Conservation (phyloP, 2,329 filamentous ascomycete species). For the Penicillium freii region DNA sequence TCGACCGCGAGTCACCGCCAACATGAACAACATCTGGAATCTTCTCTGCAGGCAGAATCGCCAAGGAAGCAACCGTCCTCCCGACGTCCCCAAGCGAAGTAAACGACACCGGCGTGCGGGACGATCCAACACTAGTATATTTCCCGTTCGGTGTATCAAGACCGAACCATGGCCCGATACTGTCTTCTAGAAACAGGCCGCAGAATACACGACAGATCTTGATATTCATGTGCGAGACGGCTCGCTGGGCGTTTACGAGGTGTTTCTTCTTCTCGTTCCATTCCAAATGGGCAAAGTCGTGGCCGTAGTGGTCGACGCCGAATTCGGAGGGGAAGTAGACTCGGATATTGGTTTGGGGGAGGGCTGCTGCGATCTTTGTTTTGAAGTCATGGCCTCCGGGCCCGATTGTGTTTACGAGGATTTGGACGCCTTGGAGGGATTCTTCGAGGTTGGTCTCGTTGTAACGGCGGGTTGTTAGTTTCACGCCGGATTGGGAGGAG, state of each 20-base stretch:
- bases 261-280: conserved; percentile 12
- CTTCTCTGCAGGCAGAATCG: conserved; percentile 14
- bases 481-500: conserved; percentile 4
- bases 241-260: not conserved
- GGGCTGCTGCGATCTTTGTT: conserved; percentile 25
- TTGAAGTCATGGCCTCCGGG: conserved; percentile 30
- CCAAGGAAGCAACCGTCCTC: conserved; percentile 29
- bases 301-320: conserved; percentile 37
- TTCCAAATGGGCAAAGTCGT: conserved; percentile 11
- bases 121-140: conserved; percentile 32
- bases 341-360: conserved; percentile 27
- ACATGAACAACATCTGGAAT: conserved; percentile 18
- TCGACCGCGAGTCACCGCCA: conserved; percentile 12
- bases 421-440: conserved; percentile 30
- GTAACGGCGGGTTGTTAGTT: conserved; percentile 18
- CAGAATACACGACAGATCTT: conserved; percentile 4
- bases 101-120: conserved; percentile 29
- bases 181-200: conserved; percentile 2
- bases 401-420: conserved; percentile 35
- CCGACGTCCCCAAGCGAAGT: conserved; percentile 35
- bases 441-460: conserved; percentile 22
- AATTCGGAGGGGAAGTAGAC: conserved; percentile 40
- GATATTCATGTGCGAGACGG: conserved; percentile 12
- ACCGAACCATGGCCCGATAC: conserved; percentile 35
- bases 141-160: conserved; percentile 24